These are phyloP conservation scores for Pythium sp. DNA, from an alignment of 352 stramenopile species.

Conservation along the genomic window DNA sequence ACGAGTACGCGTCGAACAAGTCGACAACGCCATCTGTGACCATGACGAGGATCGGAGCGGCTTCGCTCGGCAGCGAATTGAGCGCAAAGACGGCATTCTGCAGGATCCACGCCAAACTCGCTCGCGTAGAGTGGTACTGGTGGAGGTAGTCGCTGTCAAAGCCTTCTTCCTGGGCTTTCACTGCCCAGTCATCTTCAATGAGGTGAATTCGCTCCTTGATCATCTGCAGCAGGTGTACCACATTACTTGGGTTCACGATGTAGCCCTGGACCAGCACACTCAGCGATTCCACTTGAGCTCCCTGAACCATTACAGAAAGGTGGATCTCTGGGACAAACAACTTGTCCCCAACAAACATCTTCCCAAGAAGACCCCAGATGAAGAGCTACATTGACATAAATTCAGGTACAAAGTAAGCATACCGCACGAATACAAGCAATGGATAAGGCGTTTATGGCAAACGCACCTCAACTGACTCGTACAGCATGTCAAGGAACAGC, in stretches of 20 bases:
- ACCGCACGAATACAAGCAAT: slow-evolving; percentile 1
- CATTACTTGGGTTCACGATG: slow-evolving; percentile 63
- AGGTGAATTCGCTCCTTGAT: slow-evolving; percentile 74
- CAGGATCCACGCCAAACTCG: slow-evolving; percentile 74
- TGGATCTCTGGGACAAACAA: slow-evolving; percentile 68
- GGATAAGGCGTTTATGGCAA: too few relatives aligned
- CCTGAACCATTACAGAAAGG: slow-evolving; percentile 81
- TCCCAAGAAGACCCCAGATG: slow-evolving; percentile 58
- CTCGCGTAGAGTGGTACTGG: slow-evolving; percentile 26
- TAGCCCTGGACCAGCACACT: slow-evolving; percentile 83
- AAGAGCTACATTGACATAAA: slow-evolving; percentile 49
- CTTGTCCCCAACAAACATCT: slow-evolving; percentile 47
- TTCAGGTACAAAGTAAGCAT: background rate
- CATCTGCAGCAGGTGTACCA: slow-evolving; percentile 51
- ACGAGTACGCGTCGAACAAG: slow-evolving; percentile 68
- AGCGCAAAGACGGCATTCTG: slow-evolving; percentile 86
- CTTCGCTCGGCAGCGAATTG: slow-evolving; percentile 76
- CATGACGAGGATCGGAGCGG: slow-evolving; percentile 76
- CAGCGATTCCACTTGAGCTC: slow-evolving; percentile 70
- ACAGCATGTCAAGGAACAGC: slow-evolving; percentile 80
- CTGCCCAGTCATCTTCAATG: slow-evolving; percentile 82
- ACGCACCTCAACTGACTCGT: slow-evolving; percentile 60
- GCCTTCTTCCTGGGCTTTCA: slow-evolving; percentile 31
- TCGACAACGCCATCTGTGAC: slow-evolving; percentile 87
- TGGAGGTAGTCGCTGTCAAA: slow-evolving; percentile 12